These are phyloP conservation scores for Backusella westeae DNA, from an alignment of 192 early-diverging fungal genomes.

Conservation along the genomic window DNA sequence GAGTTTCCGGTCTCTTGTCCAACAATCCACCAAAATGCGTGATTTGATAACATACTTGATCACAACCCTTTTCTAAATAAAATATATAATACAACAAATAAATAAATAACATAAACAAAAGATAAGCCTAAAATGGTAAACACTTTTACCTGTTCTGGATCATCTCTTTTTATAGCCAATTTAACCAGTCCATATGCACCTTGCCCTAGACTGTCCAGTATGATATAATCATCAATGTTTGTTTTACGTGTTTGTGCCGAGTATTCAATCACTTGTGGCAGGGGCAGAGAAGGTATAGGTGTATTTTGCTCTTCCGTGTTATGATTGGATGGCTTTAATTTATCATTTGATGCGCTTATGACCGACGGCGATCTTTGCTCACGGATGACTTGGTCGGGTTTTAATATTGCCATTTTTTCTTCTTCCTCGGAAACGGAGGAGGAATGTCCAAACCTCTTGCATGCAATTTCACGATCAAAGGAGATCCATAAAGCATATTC, in stretches of 20 bases:
- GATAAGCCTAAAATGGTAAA: slow-evolving; percentile 20
- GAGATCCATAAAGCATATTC: slow-evolving; percentile 63
- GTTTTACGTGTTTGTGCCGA: slow-evolving; percentile 44
- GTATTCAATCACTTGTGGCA: slow-evolving; percentile 23
- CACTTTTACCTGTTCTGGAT: slow-evolving; percentile 41
- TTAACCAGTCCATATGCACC: slow-evolving; percentile 76
- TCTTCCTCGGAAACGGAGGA: neutral
- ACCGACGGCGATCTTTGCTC: neutral
- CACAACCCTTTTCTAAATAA: slow-evolving; percentile 48
- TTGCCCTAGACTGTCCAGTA: slow-evolving; percentile 59
- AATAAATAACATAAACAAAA: slow-evolving; percentile 5
- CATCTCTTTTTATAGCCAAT: slow-evolving; percentile 48
- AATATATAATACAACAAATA: neutral
- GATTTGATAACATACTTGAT: slow-evolving; percentile 75
- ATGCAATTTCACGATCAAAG: slow-evolving; percentile 52
- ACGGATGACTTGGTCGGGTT: neutral
- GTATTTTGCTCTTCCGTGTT: neutral
- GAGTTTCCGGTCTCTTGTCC: slow-evolving; percentile 65
- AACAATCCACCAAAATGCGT: slow-evolving; percentile 60
- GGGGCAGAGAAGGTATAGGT: neutral
- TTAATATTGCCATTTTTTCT: neutral
- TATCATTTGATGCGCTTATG: slow-evolving; percentile 2
- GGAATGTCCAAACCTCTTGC: slow-evolving; percentile 25
- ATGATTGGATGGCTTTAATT: neutral
- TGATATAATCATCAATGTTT: slow-evolving; percentile 59